Evolutionary conservation across 108 stramenopile species (phyloP).

Genomic region (Bacterosira constricta): DNA sequence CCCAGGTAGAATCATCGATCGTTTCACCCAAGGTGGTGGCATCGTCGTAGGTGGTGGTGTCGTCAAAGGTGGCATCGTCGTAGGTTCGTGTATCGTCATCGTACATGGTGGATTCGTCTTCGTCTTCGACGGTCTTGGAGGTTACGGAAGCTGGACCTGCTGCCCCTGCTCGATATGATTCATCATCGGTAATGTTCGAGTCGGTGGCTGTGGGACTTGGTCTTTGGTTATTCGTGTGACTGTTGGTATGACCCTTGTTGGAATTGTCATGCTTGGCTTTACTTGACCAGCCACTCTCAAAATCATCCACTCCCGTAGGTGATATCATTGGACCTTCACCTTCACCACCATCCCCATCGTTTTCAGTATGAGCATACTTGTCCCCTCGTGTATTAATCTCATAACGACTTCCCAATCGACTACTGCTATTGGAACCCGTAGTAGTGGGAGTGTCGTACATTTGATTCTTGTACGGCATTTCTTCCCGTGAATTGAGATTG

Average conservation of each 20-base stretch:
- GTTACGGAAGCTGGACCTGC: too few relatives aligned
- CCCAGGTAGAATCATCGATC: conserved; percentile 14
- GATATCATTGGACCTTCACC: too few relatives aligned
- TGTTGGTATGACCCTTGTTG: too few relatives aligned
- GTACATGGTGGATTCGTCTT: background rate
- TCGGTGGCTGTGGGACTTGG: background rate
- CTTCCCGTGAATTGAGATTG: conserved; percentile 22
- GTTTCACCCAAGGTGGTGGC: conserved; percentile 19
- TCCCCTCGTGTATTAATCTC: background rate
- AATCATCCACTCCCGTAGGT: conserved; percentile 31
- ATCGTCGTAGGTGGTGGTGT: conserved; percentile 21
- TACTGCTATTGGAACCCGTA: background rate
- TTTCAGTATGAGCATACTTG: background rate
- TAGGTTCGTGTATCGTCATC: conserved; percentile 32
- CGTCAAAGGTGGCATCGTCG: conserved; percentile 29
- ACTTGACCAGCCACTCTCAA: too few relatives aligned
- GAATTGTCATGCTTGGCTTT: too few relatives aligned
- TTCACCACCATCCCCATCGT: background rate
- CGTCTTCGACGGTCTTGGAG: too few relatives aligned
- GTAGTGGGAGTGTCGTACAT: background rate
- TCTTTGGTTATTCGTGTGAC: background rate
- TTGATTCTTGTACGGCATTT: conserved; percentile 35
- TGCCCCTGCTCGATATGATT: too few relatives aligned
- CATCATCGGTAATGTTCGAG: conserved; percentile 4
- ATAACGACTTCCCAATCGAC: background rate